Base-by-base conservation (phyloP, 768 basidiomycete genomes). In the Boletus fagicola region DNA sequence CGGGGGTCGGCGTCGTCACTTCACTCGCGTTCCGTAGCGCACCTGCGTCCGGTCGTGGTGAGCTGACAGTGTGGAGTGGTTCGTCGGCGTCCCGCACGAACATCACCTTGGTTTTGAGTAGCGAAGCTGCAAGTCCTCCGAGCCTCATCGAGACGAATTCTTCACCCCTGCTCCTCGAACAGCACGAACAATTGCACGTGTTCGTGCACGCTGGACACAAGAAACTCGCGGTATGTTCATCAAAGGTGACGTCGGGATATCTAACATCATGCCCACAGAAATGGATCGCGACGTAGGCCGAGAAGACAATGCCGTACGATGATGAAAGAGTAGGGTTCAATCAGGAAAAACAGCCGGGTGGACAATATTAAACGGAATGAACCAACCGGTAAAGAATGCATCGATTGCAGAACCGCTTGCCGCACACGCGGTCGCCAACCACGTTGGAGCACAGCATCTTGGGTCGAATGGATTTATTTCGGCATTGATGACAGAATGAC, bases 101-200 rank as follows among this genome's bases (percentile, higher is more conserved):
- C 3, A 62, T 62, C 24, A 73, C 58, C 15, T 60, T 68, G 24
- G 62, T 38, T 11, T 65, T 71, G 38, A 64, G 49, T 3, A 70
- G 26, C 3, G 64, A 57, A 1, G 65, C 35, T 6, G 66, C 70
- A 10, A 66, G 59, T 15, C 67, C 68, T 4, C 60, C 67, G 1
- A 59, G 59, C 44, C 68, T 60, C 61, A 68, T 68, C 9, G 75
- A 68, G 11, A 81, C 54, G 56, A 81, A 83, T 12, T 65, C 60
- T 50, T 81, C 83, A 6, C 82, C 81, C 6, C 83, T 75, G 56
- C 60, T 74, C 28, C 66, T 59, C 15, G 77, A 72, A 61, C 83
- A 84, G 0, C 6, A 0, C 12, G 79, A 77, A 63, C 83, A 85
- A 45, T 78, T 81, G 67, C 83, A 85, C 12, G 59, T 76, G 12